These are phyloP conservation scores for Mortierella claussenii DNA, from an alignment of 192 early-diverging fungal species.

Conservation along the genomic window DNA sequence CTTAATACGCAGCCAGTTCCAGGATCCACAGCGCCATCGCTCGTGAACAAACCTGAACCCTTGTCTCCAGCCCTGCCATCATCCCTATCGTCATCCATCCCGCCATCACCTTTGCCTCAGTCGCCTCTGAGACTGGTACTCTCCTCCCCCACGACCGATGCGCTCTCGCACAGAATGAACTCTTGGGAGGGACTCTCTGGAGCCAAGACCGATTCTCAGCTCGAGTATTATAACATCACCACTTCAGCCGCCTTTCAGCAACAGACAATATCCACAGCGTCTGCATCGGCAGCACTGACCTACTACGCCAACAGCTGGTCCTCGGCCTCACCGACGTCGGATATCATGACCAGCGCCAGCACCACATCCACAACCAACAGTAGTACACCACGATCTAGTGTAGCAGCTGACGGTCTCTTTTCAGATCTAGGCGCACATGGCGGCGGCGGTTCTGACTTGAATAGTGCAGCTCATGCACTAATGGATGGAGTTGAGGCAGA, in stretches of 20 bases:
- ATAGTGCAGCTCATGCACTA: not conserved
- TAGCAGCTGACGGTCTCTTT: not conserved
- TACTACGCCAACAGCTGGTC: slow-evolving; percentile 12
- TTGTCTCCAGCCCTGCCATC: slow-evolving; percentile 10
- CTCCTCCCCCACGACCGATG: slow-evolving; percentile 29
- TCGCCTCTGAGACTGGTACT: slow-evolving; percentile 24
- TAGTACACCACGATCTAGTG: not conserved
- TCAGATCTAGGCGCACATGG: no score
- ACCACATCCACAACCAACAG: not conserved
- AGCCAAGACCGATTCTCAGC: not conserved
- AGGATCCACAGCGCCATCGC: not conserved
- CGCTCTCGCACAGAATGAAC: slow-evolving; percentile 30
- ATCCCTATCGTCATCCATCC: slow-evolving; percentile 5
- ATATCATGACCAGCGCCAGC: not conserved
- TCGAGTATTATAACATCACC: not conserved
- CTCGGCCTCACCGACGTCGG: slow-evolving; percentile 15
- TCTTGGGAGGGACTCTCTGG: slow-evolving; percentile 32
- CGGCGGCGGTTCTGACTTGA: not conserved
- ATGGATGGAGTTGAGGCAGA: slow-evolving; percentile 34
- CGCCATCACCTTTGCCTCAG: slow-evolving; percentile 20
- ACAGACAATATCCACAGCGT: not conserved
- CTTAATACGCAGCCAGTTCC: not conserved
- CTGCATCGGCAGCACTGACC: not conserved
- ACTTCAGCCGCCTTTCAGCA: not conserved
- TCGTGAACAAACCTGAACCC: not conserved